These are phyloP conservation scores for Xylaria longipes DNA, from an alignment of 495 filamentous ascomycete species.

Conservation along the genomic window DNA sequence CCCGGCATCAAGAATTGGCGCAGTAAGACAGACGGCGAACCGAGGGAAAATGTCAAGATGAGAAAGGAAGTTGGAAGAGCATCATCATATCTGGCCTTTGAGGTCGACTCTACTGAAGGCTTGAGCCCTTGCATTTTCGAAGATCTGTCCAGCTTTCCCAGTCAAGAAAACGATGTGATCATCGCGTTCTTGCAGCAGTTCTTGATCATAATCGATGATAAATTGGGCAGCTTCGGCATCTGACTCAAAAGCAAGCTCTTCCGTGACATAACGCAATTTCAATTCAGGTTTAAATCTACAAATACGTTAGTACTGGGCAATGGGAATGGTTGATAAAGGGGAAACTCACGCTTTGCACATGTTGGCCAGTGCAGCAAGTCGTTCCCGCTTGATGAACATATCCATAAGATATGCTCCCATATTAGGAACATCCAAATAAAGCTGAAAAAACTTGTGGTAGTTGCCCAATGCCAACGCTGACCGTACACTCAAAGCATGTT, in stretches of 20 bases:
- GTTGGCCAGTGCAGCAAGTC: constrained; percentile 83
- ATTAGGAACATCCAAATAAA: constrained; percentile 92
- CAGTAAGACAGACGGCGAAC: constrained; percentile 22
- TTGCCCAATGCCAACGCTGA: constrained; percentile 92
- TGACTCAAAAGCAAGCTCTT: constrained; percentile 94
- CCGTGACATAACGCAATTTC: constrained; percentile 86
- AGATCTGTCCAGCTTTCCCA: constrained; percentile 71
- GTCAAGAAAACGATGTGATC: constrained; percentile 77
- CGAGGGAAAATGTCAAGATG: constrained; percentile 29
- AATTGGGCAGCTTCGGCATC: constrained; percentile 91
- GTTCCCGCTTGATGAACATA: constrained; percentile 95
- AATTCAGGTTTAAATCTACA: constrained; percentile 88
- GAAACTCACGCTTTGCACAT: constrained; percentile 91
- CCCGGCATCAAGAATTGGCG: constrained; percentile 22
- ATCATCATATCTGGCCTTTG: constrained; percentile 88
- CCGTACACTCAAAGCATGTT: constrained; percentile 90
- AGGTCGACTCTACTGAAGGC: constrained; percentile 91
- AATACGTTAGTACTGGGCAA: constrained; percentile 42
- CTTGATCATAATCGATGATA: constrained; percentile 75
- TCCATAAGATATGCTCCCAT: constrained; percentile 99
- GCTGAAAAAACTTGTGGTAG: constrained; percentile 94
- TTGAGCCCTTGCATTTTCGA: constrained; percentile 71
- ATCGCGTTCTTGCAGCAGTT: constrained; percentile 79
- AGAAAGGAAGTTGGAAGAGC: constrained; percentile 30
- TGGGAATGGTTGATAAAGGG: neutral